These are phyloP conservation scores for Fusarium sp. DNA, from an alignment of 2,329 filamentous ascomycete species.

Conservation along the genomic window DNA sequence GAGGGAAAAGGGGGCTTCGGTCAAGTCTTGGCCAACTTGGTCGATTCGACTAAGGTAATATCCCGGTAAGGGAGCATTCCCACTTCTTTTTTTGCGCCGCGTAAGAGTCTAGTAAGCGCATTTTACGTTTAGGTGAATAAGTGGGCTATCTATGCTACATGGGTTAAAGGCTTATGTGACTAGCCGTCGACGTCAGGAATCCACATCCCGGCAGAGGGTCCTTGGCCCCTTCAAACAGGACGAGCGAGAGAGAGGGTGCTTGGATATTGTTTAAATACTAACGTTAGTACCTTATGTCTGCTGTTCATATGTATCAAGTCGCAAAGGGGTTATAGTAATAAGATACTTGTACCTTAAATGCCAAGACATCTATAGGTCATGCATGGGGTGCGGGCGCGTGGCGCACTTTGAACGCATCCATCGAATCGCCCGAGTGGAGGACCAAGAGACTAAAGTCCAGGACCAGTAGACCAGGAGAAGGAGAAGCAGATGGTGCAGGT, in stretches of 20 bases:
- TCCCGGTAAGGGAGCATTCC: constrained; percentile 11
- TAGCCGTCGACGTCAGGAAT: background rate
- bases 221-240: background rate
- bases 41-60: constrained; percentile 26
- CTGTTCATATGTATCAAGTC: background rate
- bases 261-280: background rate
- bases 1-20: constrained; percentile 26
- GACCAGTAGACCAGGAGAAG: constrained; percentile 8
- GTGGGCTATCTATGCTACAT: background rate
- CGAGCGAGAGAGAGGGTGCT: background rate
- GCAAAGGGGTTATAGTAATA: constrained; percentile 29
- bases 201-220: constrained; percentile 10
- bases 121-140: background rate
- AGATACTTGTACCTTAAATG: background rate
- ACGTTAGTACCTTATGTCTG: background rate
- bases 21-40: constrained; percentile 20
- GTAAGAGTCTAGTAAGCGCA: constrained; percentile 23
- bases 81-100: constrained; percentile 22
- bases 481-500: background rate
- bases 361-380: constrained; percentile 13
- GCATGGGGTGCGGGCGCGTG: constrained; percentile 20
- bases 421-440: constrained; percentile 35
- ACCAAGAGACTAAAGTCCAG: background rate
- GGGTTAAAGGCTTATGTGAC: constrained; percentile 4
- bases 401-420: constrained; percentile 34